Conservation (phyloP, 2,329 filamentous ascomycete genomes). For the Fusarium armeniacum region DNA sequence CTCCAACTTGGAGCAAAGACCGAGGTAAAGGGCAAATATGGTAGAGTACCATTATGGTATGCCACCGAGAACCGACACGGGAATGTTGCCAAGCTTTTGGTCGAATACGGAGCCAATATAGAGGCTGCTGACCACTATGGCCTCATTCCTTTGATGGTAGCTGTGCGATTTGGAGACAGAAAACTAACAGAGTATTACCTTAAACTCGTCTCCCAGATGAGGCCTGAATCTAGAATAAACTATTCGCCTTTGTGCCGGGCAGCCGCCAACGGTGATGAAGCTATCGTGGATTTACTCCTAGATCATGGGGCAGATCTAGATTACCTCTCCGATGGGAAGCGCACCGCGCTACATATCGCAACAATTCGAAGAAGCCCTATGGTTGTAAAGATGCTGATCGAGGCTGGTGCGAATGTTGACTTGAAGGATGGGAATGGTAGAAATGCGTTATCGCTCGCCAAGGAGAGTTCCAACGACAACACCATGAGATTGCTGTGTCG, state of each 20-base stretch:
- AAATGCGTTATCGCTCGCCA: neutral
- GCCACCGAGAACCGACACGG: neutral
- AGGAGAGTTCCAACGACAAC: neutral
- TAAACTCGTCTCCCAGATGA: neutral
- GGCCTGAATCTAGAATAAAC: neutral
- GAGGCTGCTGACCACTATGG: neutral
- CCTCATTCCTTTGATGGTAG: neutral
- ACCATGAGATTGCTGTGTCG: neutral
- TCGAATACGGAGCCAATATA: neutral
- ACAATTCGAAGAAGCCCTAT: neutral
- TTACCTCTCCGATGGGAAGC: neutral
- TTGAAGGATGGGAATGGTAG: neutral
- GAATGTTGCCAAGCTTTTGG: neutral
- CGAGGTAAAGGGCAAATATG: neutral
- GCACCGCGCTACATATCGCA: neutral
- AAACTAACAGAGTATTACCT: neutral
- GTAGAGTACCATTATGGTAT: neutral
- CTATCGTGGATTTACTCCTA: neutral
- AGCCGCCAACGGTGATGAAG: neutral
- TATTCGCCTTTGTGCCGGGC: neutral
- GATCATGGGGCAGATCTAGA: neutral
- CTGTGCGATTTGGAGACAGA: neutral
- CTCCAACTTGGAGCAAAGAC: neutral
- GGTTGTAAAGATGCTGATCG: neutral
- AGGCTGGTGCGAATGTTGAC: neutral